phyloP scores from a whole-genome alignment of 148 eudicot species.

The Cornus suecica region DNA sequence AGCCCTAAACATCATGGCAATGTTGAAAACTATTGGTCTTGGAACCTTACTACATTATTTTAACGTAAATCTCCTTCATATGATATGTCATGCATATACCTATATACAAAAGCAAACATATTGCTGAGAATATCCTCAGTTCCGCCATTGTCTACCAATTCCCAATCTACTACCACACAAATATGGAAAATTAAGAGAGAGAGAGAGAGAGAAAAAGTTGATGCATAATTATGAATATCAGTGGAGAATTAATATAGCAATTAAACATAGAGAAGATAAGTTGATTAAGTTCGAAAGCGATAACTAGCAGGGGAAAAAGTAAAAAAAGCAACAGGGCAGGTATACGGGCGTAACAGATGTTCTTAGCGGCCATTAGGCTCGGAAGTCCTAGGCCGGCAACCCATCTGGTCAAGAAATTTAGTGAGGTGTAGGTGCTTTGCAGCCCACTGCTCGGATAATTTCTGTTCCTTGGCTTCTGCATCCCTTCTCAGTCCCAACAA shows the following conservation, averaged over 20 bases:
- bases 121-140: too few relatives aligned
- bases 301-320: background rate
- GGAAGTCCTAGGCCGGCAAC: constrained; percentile 38
- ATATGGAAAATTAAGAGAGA: too few relatives aligned
- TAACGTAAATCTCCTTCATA: too few relatives aligned
- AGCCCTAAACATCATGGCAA: too few relatives aligned
- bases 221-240: background rate
- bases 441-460: constrained; percentile 86
- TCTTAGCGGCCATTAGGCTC: constrained; percentile 34
- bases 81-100: too few relatives aligned
- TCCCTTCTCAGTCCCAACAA: constrained; percentile 67
- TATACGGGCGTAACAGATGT: too few relatives aligned
- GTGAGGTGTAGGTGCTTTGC: constrained; percentile 59
- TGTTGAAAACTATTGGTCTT: too few relatives aligned
- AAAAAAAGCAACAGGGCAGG: background rate
- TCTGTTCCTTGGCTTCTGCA: constrained; percentile 87
- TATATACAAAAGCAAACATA: too few relatives aligned
- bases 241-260: background rate
- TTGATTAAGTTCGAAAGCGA: background rate
- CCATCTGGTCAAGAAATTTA: constrained; percentile 71
- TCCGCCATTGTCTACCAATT: too few relatives aligned
- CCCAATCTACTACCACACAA: too few relatives aligned
- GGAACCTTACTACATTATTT: too few relatives aligned
- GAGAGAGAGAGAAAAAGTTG: too few relatives aligned
- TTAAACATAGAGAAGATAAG: background rate